Evolutionary conservation across 768 basidiomycete genomes (phyloP).

Genomic region (Leccinum olivaceopallidum): DNA sequence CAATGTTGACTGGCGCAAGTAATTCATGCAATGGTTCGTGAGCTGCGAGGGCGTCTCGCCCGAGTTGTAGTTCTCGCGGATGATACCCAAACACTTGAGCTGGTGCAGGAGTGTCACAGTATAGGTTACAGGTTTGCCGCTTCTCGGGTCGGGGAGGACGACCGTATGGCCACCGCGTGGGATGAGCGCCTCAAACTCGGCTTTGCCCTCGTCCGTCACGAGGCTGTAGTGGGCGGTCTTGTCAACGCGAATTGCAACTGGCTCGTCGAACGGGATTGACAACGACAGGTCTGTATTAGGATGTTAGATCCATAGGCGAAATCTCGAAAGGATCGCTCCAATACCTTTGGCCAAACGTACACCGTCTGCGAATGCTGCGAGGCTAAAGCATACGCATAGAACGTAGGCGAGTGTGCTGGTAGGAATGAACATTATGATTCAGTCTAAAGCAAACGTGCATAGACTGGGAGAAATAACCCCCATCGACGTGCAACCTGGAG

Average conservation of each 20-base stretch:
- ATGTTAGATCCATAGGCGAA: neutral
- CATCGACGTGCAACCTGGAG: neutral
- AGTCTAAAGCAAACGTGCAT: neutral
- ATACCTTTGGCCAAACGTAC: conserved; percentile 9
- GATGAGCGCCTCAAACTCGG: conserved; percentile 17
- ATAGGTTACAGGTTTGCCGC: conserved; percentile 12
- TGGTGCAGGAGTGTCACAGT: conserved; percentile 16
- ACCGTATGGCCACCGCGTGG: conserved; percentile 10
- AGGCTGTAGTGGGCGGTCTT: conserved; percentile 16
- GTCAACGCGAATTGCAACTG: conserved; percentile 14
- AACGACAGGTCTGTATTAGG: conserved; percentile 11
- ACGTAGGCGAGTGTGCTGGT: neutral
- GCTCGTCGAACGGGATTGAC: conserved; percentile 11
- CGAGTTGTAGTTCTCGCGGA: conserved; percentile 8
- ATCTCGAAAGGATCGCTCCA: neutral
- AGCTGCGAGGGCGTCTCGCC: conserved; percentile 8
- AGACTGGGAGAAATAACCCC: neutral
- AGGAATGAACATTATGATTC: neutral
- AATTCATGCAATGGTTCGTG: conserved; percentile 14
- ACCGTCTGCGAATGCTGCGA: conserved; percentile 4
- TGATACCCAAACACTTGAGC: conserved; percentile 14
- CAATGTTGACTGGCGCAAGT: conserved; percentile 13
- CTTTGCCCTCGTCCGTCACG: conserved; percentile 13
- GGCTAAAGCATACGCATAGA: conserved; percentile 2
- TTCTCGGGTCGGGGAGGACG: conserved; percentile 10